These are phyloP conservation scores for Lophium mytilinum DNA, from an alignment of 495 filamentous ascomycete species.

Conservation along the genomic window DNA sequence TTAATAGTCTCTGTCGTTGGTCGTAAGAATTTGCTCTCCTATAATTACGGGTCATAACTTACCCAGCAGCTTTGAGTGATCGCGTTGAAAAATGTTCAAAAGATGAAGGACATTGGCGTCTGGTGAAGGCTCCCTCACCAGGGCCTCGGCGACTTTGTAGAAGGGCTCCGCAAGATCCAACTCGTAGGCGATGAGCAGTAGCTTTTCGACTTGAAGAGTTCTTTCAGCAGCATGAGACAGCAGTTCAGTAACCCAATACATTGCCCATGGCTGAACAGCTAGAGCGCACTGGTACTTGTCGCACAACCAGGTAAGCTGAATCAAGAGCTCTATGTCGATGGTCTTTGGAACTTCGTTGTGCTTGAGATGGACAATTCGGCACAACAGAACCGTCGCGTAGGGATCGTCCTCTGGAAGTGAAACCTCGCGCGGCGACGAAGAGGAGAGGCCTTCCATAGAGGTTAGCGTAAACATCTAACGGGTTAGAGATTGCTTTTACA, in stretches of 20 bases:
- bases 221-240: neutral
- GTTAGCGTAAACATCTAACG: too few relatives aligned
- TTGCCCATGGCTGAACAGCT: neutral
- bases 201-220: neutral
- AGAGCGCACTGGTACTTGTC: conserved; percentile 4
- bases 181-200: neutral
- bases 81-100: too few relatives aligned
- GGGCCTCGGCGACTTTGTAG: too few relatives aligned
- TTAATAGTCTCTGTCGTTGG: too few relatives aligned
- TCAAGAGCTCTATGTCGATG: neutral
- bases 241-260: neutral
- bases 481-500: too few relatives aligned
- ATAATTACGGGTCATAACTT: too few relatives aligned
- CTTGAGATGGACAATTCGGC: neutral
- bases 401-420: conserved; percentile 3
- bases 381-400: neutral
- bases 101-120: too few relatives aligned
- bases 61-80: too few relatives aligned
- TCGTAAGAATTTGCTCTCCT: too few relatives aligned
- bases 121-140: too few relatives aligned
- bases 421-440: neutral
- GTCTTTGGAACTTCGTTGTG: neutral
- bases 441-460: neutral
- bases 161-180: neutral
- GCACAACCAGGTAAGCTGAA: neutral